Evolutionary conservation across 495 filamentous ascomycete genomes (phyloP), one percentile per base, ranked within the genome.

Genomic region (Acidomyces sp.): DNA sequence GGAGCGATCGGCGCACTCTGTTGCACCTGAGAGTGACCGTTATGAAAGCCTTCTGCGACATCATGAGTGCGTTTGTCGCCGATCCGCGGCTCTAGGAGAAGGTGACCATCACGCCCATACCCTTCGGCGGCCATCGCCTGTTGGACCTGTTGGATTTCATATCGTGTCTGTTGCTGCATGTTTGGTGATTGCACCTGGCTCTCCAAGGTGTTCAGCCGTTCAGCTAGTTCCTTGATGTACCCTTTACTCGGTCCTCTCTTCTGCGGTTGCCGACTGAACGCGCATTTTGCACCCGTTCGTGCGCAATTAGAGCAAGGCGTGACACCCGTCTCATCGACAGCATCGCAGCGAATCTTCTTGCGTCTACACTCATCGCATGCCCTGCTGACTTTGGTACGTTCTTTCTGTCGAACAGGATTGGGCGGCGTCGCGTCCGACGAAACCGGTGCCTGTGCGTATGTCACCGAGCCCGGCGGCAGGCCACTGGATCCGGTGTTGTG

Each of bases 211-310:
- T 88, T 75, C 35, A 96, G 70, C 21, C 88, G 71, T 49, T 94
- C 87, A 23, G 87, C 85, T 2, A 96, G 70, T 55, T 96, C 88
- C 56, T 95, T 95, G 56, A 96, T 96, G 53, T 96, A 96, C 77
- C 88, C 88, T 75, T 96, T 96, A 52, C 83, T 93, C 4, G 88
- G 88, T 4, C 88, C 88, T 41, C 88, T 75, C 60, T 96, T 96
- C 74, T 92, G 85, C 1, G 87, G 88, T 28, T 92, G 81, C 45
- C 88, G 73, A 62, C 84, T 93, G 53, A 94, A 96, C 6, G 84
- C 77, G 58, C 88, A 96, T 9, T 70, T 70, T 9, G 77, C 74
- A 3, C 73, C 71, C 4, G 85, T 77, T 27, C 88, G 73, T 37
- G 77, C 77, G 58, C 88, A 96, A 53, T 83, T 90, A 2, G 82